Evolutionary conservation across 1,139 yeast genomes (phyloP).

Genomic region (Geotrichum cucujoidarum): DNA sequence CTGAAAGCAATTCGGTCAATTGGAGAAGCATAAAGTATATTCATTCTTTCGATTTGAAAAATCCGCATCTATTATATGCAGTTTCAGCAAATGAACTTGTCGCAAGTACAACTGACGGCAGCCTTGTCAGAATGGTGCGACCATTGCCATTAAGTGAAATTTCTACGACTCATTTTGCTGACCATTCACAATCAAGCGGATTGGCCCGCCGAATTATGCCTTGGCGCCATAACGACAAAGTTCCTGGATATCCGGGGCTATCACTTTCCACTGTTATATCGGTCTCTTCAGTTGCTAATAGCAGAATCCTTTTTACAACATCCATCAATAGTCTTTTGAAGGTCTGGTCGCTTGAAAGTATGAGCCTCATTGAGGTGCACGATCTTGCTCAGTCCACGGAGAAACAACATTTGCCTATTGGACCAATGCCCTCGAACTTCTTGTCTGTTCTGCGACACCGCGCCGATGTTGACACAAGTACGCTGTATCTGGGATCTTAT

Average conservation of each 20-base stretch:
- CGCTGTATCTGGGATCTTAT: constrained; percentile 32
- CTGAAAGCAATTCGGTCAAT: constrained; percentile 22
- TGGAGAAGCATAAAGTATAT: constrained; percentile 43
- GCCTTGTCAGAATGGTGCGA: constrained; percentile 50
- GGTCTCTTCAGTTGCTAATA: constrained; percentile 22
- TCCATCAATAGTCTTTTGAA: constrained; percentile 31
- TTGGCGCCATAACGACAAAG: constrained; percentile 28
- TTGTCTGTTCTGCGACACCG: too few relatives aligned
- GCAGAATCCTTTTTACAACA: constrained; percentile 25
- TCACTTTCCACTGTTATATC: constrained; percentile 30
- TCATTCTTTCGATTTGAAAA: constrained; percentile 65
- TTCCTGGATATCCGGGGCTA: constrained; percentile 34
- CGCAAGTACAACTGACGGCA: constrained; percentile 65
- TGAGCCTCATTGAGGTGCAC: constrained; percentile 20
- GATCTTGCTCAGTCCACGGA: constrained; percentile 6
- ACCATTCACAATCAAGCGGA: constrained; percentile 24
- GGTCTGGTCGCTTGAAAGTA: constrained; percentile 30
- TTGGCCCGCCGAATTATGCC: constrained; percentile 23
- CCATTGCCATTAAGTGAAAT: constrained; percentile 28
- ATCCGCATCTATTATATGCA: constrained; percentile 53
- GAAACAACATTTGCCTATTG: constrained; percentile 6
- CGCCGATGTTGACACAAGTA: too few relatives aligned
- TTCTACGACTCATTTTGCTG: constrained; percentile 24
- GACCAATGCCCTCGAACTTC: constrained; percentile 17
- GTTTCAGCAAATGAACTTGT: constrained; percentile 44